These are phyloP conservation scores for Alternaria infectoria DNA, from an alignment of 2,329 filamentous ascomycete genomes.

Conservation along the genomic window DNA sequence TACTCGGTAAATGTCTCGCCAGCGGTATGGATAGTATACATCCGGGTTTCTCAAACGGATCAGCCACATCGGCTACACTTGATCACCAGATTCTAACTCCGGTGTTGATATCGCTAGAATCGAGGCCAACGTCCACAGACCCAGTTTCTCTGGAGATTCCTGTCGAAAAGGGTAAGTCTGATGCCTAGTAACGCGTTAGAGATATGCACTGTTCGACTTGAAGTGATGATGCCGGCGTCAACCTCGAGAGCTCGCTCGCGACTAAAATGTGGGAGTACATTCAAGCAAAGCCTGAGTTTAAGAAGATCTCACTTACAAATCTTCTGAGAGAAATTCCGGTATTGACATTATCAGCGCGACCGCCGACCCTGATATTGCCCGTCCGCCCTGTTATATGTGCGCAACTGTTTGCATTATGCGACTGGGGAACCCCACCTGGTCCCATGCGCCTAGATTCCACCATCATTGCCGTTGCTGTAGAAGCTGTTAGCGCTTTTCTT, in stretches of 20 bases:
- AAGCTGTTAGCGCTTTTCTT: no score
- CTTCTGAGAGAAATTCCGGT: not conserved
- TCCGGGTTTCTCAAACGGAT: no score
- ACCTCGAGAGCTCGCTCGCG: no score
- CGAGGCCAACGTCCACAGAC: not conserved
- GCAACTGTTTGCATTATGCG: not conserved
- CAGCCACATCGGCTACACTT: no score
- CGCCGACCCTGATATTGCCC: not conserved
- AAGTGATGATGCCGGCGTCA: no score
- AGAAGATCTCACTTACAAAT: not conserved
- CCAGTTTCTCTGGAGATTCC: not conserved
- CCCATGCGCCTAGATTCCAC: not conserved
- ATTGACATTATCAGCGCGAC: not conserved
- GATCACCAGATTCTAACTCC: not conserved
- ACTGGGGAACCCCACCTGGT: not conserved
- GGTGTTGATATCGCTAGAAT: not conserved
- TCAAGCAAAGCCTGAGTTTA: not conserved
- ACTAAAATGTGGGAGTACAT: no score
- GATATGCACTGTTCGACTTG: no score
- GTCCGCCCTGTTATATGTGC: not conserved
- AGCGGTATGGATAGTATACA: no score
- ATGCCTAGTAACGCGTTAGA: no score
- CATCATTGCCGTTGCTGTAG: no score
- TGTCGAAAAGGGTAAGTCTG: not conserved
- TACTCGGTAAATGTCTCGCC: no score